Evolutionary conservation across 495 filamentous ascomycete species (phyloP).

Genomic region (Neurospora sp.): DNA sequence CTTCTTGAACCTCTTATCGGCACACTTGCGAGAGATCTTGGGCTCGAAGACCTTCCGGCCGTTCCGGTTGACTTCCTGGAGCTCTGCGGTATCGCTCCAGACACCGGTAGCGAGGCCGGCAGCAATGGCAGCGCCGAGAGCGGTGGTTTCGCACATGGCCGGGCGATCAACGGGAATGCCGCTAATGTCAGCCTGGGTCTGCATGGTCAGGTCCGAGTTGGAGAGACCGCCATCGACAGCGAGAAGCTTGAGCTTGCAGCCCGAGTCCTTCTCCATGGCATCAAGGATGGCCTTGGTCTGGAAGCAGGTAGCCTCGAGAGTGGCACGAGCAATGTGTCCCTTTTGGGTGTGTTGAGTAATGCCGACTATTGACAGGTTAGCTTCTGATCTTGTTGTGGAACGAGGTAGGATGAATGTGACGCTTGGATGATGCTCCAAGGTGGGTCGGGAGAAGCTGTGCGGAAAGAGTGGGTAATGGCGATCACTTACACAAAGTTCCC

Average conservation of each 20-base stretch:
- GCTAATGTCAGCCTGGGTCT: conserved; percentile 88
- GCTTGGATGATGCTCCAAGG: neutral
- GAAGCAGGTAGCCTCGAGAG: conserved; percentile 89
- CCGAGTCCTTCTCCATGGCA: conserved; percentile 88
- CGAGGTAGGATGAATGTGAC: neutral
- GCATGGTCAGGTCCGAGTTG: conserved; percentile 91
- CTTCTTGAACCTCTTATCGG: conserved; percentile 58
- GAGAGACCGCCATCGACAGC: conserved; percentile 93
- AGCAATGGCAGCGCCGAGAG: conserved; percentile 87
- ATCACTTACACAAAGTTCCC: conserved; percentile 68
- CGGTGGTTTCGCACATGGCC: conserved; percentile 87
- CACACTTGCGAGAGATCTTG: conserved; percentile 47
- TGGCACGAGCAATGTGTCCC: conserved; percentile 88
- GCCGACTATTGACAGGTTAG: conserved; percentile 43
- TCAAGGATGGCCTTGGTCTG: conserved; percentile 92
- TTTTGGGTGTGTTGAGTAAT: conserved; percentile 85
- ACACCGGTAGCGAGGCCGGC: conserved; percentile 79
- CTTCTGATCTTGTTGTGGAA: conserved; percentile 3
- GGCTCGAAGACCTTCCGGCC: conserved; percentile 69
- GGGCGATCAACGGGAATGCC: conserved; percentile 82
- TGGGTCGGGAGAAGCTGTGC: neutral
- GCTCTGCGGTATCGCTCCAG: conserved; percentile 71
- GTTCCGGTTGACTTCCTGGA: conserved; percentile 66
- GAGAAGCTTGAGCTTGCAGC: conserved; percentile 62
- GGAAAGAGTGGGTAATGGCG: neutral